Evolutionary conservation across 305 asterid species (phyloP).

Genomic region (Plantago coronopus): DNA sequence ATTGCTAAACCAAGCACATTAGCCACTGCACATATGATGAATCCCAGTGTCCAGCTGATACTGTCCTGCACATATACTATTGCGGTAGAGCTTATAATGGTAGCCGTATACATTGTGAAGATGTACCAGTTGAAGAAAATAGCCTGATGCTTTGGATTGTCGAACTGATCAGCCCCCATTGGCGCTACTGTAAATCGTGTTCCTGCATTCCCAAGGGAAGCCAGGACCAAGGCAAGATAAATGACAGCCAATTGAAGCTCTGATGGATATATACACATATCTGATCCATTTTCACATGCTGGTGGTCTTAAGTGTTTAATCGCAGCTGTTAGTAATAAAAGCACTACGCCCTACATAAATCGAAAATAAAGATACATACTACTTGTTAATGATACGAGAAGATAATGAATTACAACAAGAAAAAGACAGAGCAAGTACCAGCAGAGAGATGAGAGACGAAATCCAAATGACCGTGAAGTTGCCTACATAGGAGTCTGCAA

Average conservation of each 20-base stretch:
- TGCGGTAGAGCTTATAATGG: conserved; percentile 47
- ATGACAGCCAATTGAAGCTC: conserved; percentile 39
- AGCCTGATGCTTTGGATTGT: conserved; percentile 37
- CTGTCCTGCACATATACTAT: conserved; percentile 59
- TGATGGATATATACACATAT: conserved; percentile 40
- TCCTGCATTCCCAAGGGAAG: conserved; percentile 54
- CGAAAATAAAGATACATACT: too few species aligned
- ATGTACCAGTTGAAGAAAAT: conserved; percentile 67
- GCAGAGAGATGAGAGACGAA: conserved; percentile 53
- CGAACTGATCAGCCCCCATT: conserved; percentile 71
- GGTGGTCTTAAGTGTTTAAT: conserved; percentile 45
- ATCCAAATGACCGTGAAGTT: conserved; percentile 63
- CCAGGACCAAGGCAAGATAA: conserved; percentile 43
- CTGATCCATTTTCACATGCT: conserved; percentile 33
- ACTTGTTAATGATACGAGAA: not conserved
- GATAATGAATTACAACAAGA: not conserved
- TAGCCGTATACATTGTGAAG: conserved; percentile 47
- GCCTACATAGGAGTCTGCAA: conserved; percentile 62
- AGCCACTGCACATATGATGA: conserved; percentile 40
- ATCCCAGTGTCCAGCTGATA: conserved; percentile 59
- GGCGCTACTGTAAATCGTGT: conserved; percentile 64
- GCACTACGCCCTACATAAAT: conserved; percentile 40
- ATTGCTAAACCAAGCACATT: conserved; percentile 45
- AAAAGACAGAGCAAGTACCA: conserved; percentile 31
- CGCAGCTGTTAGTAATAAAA: conserved; percentile 49